Percentiles rank a stretch among this genome's conserved stretches.
These are phyloP conservation scores for Ascochyta koolunga DNA, from an alignment of 2,329 filamentous ascomycete species.

Conservation along the genomic window DNA sequence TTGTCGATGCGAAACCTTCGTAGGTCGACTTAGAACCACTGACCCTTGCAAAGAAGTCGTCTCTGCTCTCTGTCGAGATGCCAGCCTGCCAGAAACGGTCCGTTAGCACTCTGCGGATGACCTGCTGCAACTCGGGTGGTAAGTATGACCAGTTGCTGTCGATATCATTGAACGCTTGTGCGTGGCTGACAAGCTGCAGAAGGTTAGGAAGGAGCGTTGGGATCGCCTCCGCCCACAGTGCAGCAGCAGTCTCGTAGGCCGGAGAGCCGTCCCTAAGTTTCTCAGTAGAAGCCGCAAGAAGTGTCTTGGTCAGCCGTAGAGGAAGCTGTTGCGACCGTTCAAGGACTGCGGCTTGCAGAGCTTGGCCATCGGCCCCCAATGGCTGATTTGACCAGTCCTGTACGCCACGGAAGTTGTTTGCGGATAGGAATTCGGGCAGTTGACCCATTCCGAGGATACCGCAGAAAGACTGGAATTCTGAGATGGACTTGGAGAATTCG, in stretches of 20 bases:
- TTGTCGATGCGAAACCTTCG: constrained; percentile 91
- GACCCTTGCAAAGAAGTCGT: constrained; percentile 94
- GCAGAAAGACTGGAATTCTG: constrained; percentile 79
- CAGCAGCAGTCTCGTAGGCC: constrained; percentile 75
- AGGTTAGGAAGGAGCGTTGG: constrained; percentile 84
- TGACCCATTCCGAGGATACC: constrained; percentile 78
- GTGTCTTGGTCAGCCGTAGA: constrained; percentile 84
- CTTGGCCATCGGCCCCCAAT: constrained; percentile 79
- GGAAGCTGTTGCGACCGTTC: constrained; percentile 78
- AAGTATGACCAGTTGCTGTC: constrained; percentile 77
- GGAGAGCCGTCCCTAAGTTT: constrained; percentile 76
- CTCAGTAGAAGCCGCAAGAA: constrained; percentile 91
- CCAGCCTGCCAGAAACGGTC: constrained; percentile 98
- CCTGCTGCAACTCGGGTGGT: constrained; percentile 73
- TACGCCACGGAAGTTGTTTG: constrained; percentile 74
- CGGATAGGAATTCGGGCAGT: constrained; percentile 78
- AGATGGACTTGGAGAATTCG: constrained; percentile 70
- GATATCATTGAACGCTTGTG: constrained; percentile 89
- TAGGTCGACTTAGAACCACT: constrained; percentile 86
- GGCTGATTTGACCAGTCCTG: constrained; percentile 81
- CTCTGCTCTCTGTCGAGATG: constrained; percentile 92
- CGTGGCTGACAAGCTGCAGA: constrained; percentile 83
- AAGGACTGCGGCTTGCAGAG: constrained; percentile 78
- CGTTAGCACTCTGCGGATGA: constrained; percentile 83
- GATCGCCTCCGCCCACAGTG: constrained; percentile 84